phyloP scores from a whole-genome alignment of 257 asterid species.

The Leptodermis oblonga region DNA sequence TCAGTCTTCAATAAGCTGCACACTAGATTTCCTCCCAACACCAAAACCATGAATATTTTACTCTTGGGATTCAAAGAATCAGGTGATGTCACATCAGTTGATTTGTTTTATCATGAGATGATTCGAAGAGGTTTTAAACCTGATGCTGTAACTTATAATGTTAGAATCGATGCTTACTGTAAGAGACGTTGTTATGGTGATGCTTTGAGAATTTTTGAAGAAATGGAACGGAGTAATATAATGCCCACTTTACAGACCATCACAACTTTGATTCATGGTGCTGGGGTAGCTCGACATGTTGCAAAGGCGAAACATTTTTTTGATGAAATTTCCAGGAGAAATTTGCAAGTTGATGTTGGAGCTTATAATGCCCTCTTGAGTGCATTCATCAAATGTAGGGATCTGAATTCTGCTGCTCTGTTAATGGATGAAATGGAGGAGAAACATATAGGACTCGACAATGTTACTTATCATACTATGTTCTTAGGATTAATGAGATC shows the following conservation, averaged over 20 bases:
- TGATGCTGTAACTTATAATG: constrained; percentile 49
- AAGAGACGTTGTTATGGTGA: constrained; percentile 66
- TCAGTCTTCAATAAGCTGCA: constrained; percentile 75
- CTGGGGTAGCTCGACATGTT: constrained; percentile 70
- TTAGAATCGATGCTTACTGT: constrained; percentile 76
- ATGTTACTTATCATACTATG: constrained; percentile 71
- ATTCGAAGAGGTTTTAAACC: constrained; percentile 80
- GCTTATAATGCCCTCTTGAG: constrained; percentile 78
- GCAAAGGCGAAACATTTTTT: constrained; percentile 59
- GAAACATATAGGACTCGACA: constrained; percentile 47
- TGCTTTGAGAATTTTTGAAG: constrained; percentile 73
- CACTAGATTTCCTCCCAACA: constrained; percentile 54
- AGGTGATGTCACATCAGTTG: constrained; percentile 72
- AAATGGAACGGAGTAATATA: constrained; percentile 53
- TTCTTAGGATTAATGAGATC: constrained; percentile 65
- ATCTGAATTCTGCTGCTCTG: constrained; percentile 48
- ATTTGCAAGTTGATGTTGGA: constrained; percentile 52
- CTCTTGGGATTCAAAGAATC: constrained; percentile 88
- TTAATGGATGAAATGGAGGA: constrained; percentile 70
- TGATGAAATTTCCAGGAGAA: constrained; percentile 41
- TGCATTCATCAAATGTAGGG: constrained; percentile 54
- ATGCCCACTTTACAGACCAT: constrained; percentile 64
- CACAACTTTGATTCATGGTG: constrained; percentile 88
- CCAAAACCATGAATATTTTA: constrained; percentile 85
- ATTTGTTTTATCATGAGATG: constrained; percentile 91